Conservation (phyloP, 495 filamentous ascomycete species). For the Thermochaetoides thermophila region DNA sequence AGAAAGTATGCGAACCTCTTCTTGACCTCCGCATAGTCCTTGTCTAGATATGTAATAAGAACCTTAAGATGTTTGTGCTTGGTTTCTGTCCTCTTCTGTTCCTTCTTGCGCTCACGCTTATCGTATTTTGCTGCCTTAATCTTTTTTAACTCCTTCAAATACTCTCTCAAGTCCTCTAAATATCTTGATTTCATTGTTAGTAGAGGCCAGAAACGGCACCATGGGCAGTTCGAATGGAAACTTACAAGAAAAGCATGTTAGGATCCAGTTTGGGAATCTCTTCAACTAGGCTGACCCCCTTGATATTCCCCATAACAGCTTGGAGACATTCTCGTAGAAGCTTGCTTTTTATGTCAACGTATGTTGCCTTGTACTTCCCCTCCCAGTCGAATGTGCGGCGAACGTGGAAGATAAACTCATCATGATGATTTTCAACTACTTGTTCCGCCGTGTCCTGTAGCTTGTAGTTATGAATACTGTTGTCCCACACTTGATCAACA, state of each 20-base stretch:
- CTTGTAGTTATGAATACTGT: conserved; percentile 67
- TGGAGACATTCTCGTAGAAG: conserved; percentile 55
- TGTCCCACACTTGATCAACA: conserved; percentile 75
- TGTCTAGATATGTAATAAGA: conserved; percentile 65
- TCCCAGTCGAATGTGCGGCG: conserved; percentile 79
- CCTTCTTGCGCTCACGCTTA: conserved; percentile 42
- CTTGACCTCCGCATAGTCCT: conserved; percentile 65
- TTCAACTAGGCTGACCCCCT: conserved; percentile 65
- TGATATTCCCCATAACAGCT: conserved; percentile 68
- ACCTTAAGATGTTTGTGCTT: conserved; percentile 61
- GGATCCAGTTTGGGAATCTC: conserved; percentile 70
- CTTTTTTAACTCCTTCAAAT: conserved; percentile 51
- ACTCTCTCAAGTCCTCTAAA: conserved; percentile 56
- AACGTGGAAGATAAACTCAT: conserved; percentile 77
- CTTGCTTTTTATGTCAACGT: conserved; percentile 79
- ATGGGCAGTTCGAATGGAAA: too few relatives aligned
- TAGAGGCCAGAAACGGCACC: not conserved
- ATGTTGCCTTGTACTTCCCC: conserved; percentile 63
- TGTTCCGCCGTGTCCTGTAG: conserved; percentile 67
- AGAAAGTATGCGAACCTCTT: conserved; percentile 35
- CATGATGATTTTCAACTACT: conserved; percentile 56
- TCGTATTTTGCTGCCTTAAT: conserved; percentile 29
- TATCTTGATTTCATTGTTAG: conserved; percentile 26
- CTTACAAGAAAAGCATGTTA: conserved; percentile 67
- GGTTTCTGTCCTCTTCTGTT: conserved; percentile 49